Conservation (phyloP, 169 alveolate species). For the Eimeria tenella region DNA sequence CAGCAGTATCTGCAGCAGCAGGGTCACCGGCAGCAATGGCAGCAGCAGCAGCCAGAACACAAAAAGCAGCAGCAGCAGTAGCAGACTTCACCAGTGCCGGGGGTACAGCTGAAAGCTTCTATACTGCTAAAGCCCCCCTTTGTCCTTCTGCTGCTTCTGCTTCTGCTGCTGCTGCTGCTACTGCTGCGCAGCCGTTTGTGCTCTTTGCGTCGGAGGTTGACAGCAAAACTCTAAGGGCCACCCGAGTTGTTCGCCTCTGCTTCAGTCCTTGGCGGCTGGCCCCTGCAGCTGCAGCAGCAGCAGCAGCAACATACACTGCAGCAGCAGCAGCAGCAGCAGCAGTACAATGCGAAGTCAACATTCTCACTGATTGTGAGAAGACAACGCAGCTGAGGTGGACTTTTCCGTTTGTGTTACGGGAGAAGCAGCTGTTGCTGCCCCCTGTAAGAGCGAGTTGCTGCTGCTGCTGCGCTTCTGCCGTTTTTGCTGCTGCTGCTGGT, state of each 20-base stretch:
- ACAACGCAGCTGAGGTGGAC: background rate
- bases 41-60: too few relatives aligned
- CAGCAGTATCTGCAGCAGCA: background rate
- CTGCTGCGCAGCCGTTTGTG: too few relatives aligned
- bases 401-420: constrained; percentile 1
- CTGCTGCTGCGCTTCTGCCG: background rate
- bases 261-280: background rate
- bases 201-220: constrained; percentile 5
- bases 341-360: too few relatives aligned
- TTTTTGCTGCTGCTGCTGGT: constrained; percentile 7
- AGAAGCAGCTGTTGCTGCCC: background rate
- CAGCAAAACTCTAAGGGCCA: background rate
- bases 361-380: background rate
- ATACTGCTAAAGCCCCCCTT: too few relatives aligned
- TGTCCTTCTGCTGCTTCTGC: too few relatives aligned
- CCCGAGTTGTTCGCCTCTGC: background rate
- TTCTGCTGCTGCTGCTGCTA: constrained; percentile 21
- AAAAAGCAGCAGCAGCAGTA: too few relatives aligned
- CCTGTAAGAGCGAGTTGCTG: background rate
- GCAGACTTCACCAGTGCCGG: too few relatives aligned
- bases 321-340: background rate
- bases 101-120: too few relatives aligned
- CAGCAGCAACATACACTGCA: background rate
- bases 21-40: too few relatives aligned
- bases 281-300: background rate